Evolutionary conservation across 2,329 filamentous ascomycete genomes (phyloP).

Genomic region (Bipolaris bicolor): DNA sequence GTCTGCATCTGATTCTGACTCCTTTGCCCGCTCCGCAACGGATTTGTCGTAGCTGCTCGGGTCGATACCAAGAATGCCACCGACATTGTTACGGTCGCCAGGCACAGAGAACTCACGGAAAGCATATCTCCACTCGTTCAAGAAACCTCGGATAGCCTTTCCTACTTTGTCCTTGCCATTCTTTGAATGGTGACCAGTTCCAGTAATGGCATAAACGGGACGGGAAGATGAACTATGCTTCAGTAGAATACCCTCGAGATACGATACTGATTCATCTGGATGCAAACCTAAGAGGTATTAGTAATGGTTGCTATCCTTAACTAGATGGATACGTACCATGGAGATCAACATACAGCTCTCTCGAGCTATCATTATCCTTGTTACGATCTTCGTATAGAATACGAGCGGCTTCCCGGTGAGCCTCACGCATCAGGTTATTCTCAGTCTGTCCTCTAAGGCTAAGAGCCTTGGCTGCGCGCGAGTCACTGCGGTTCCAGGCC

Average conservation of each 20-base stretch:
- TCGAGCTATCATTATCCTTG: conserved; percentile 62
- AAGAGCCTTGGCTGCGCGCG: conserved; percentile 91
- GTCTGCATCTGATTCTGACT: conserved; percentile 37
- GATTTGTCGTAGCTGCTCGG: conserved; percentile 64
- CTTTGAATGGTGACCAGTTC: conserved; percentile 96
- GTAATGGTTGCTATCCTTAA: neutral
- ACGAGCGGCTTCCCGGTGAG: conserved; percentile 89
- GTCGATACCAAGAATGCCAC: conserved; percentile 69
- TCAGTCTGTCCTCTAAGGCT: conserved; percentile 94
- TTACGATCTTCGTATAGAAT: conserved; percentile 95
- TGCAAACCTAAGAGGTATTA: conserved; percentile 69
- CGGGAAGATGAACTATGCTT: conserved; percentile 75
- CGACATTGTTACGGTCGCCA: conserved; percentile 85
- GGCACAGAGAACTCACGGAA: conserved; percentile 96
- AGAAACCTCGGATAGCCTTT: conserved; percentile 86
- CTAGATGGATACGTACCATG: conserved; percentile 62
- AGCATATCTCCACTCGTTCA: conserved; percentile 94
- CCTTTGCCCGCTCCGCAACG: conserved; percentile 45
- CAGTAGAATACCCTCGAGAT: conserved; percentile 84
- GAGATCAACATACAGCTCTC: conserved; percentile 91
- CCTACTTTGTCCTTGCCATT: conserved; percentile 99
- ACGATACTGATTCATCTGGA: conserved; percentile 94
- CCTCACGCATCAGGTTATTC: conserved; percentile 96
- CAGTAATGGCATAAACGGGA: conserved; percentile 93
- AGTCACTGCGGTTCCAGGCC: conserved; percentile 98